These are phyloP conservation scores for Lasiodiplodia sp. DNA, from an alignment of 2,329 filamentous ascomycete species.

Conservation along the genomic window DNA sequence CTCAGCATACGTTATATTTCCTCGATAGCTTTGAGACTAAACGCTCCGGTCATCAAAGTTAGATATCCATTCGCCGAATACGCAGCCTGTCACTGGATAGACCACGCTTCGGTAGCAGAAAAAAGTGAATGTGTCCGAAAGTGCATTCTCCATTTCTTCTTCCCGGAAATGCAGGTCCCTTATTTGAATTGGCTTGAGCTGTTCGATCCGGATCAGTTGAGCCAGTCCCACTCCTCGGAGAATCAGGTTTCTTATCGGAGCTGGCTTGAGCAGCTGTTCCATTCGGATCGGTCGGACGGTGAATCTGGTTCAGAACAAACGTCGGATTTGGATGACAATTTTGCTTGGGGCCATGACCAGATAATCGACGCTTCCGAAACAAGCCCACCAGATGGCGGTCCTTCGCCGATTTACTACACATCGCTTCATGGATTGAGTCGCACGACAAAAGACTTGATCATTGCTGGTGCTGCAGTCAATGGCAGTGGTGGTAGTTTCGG, in stretches of 20 bases:
- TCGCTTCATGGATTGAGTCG: not conserved
- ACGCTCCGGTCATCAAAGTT: conserved; percentile 11
- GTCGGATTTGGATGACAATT: too few relatives aligned
- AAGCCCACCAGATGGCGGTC: not conserved
- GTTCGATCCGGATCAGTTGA: conserved; percentile 32
- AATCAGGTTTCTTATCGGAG: too few relatives aligned
- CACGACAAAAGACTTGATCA: not conserved
- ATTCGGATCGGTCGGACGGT: too few relatives aligned
- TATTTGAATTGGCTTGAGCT: conserved; percentile 37
- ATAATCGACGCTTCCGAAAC: too few relatives aligned
- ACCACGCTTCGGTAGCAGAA: conserved; percentile 35
- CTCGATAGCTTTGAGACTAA: not conserved
- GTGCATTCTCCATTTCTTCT: conserved; percentile 21
- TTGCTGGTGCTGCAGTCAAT: conserved; percentile 17
- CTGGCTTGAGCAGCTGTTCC: too few relatives aligned
- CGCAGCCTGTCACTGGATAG: conserved; percentile 39
- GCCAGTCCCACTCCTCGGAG: too few relatives aligned
- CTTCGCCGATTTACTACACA: not conserved
- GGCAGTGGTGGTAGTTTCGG: not conserved
- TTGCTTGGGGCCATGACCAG: too few relatives aligned
- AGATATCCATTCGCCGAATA: conserved; percentile 38
- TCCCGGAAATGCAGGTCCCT: conserved; percentile 32
- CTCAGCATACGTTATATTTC: conserved; percentile 39
- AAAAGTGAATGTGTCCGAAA: conserved; percentile 28
- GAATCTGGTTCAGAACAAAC: too few relatives aligned